These are phyloP conservation scores for Fusarium luffae DNA, from an alignment of 2,329 filamentous ascomycete species.

Conservation along the genomic window DNA sequence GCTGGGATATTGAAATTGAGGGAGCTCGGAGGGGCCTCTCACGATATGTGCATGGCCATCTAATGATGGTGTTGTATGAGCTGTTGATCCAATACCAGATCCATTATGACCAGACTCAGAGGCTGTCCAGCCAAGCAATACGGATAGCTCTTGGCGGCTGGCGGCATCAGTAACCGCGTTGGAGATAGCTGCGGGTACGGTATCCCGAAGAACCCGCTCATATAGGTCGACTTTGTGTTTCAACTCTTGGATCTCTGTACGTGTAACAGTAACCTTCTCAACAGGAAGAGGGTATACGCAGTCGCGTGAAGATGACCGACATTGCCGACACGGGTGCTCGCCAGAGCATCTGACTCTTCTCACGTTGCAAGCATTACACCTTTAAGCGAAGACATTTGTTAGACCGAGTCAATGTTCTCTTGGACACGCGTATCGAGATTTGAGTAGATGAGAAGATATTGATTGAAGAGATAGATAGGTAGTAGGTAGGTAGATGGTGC, in stretches of 20 bases:
- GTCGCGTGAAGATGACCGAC: constrained; percentile 55
- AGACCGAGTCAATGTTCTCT: constrained; percentile 13
- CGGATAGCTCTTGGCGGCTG: constrained; percentile 50
- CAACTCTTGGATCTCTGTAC: constrained; percentile 56
- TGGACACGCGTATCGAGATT: background rate
- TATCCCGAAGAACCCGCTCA: constrained; percentile 53
- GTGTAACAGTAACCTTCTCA: constrained; percentile 58
- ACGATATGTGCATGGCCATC: constrained; percentile 7
- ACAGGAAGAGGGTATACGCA: constrained; percentile 60
- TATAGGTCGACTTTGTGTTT: constrained; percentile 53
- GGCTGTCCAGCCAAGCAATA: constrained; percentile 40
- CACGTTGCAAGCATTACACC: constrained; percentile 65
- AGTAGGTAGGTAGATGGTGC: background rate
- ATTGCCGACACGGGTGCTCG: constrained; percentile 60
- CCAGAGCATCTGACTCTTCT: constrained; percentile 65
- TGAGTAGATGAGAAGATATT: background rate
- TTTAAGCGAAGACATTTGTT: constrained; percentile 39
- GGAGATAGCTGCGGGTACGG: constrained; percentile 45
- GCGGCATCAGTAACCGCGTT: constrained; percentile 45
- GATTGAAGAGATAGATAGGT: background rate
- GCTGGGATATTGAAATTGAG: constrained; percentile 30
- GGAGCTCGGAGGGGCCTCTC: constrained; percentile 15
- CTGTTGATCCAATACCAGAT: background rate
- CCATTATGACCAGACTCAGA: constrained; percentile 33
- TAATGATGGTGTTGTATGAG: constrained; percentile 16